Evolutionary conservation across 192 early-diverging fungal genomes (phyloP).

Genomic region (Helicostylum pulchrum): DNA sequence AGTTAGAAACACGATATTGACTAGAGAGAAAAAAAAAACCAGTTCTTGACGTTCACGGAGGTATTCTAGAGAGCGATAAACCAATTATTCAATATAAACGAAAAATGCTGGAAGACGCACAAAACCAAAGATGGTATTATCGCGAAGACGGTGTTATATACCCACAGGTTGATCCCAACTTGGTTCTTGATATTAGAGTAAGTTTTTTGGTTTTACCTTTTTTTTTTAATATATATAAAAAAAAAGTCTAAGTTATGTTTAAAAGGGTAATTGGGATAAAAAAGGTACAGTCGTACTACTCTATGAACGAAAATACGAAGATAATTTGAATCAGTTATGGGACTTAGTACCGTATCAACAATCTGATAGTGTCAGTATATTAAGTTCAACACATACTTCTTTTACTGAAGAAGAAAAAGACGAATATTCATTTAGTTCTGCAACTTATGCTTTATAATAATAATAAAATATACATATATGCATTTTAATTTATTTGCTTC

Average conservation of each 20-base stretch:
- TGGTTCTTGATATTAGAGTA: conserved; percentile 38
- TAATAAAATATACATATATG: background rate
- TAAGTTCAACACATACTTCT: conserved; percentile 2
- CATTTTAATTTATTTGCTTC: conserved; percentile 6
- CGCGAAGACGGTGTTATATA: conserved; percentile 36
- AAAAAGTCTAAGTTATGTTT: background rate
- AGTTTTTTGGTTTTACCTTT: background rate
- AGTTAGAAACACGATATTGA: conserved; percentile 30
- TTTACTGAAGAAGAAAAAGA: conserved; percentile 15
- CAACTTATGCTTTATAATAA: conserved; percentile 34
- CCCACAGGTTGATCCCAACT: conserved; percentile 28
- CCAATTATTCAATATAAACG: conserved; percentile 34
- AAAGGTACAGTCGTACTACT: conserved; percentile 29
- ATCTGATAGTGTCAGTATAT: conserved; percentile 5
- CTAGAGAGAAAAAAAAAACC: background rate
- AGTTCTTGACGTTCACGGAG: conserved; percentile 8
- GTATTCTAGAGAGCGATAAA: conserved; percentile 18
- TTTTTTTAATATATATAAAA: background rate
- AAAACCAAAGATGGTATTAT: conserved; percentile 37
- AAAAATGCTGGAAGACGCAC: conserved; percentile 28
- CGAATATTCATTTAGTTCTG: conserved; percentile 33
- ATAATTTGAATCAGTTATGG: conserved; percentile 34
- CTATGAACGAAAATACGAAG: conserved; percentile 31
- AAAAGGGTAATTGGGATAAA: conserved; percentile 36
- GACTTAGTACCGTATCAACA: conserved; percentile 21